Evolutionary conservation across 2,329 filamentous ascomycete genomes (phyloP).

Genomic region (Scopulariopsis brevicaulis): DNA sequence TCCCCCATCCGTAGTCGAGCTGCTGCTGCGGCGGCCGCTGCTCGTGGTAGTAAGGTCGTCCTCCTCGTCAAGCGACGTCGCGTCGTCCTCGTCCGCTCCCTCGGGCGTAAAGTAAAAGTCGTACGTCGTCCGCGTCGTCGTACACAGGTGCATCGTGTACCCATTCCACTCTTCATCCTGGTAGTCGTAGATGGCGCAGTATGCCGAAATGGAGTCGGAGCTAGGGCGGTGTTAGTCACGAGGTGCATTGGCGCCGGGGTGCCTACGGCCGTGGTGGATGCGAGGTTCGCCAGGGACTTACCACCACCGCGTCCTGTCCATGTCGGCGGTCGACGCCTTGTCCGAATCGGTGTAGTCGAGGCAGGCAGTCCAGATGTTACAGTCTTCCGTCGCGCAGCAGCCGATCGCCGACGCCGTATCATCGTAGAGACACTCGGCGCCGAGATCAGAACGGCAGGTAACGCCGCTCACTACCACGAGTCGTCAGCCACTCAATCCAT

Average conservation of each 20-base stretch:
- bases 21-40: not conserved
- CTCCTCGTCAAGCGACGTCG: not conserved
- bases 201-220: not conserved
- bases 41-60: not conserved
- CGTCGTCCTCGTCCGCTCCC: not conserved
- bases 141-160: slow-evolving; percentile 3
- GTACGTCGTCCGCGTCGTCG: not conserved
- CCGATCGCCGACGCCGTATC: not conserved
- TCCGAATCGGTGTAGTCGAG: not conserved
- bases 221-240: not conserved
- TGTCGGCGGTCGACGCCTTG: not conserved
- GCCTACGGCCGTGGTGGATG: not conserved
- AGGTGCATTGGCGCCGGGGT: not conserved
- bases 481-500: not conserved
- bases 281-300: not conserved
- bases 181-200: not conserved
- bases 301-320: slow-evolving; percentile 4
- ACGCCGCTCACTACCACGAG: not conserved
- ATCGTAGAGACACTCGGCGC: slow-evolving; percentile 2
- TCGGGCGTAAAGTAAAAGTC: not conserved
- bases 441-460: slow-evolving; percentile 1
- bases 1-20: not conserved
- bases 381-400: slow-evolving; percentile 3
- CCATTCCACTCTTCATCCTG: not conserved
- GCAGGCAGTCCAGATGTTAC: slow-evolving; percentile 4